Conservation (phyloP, 1,139 yeast species). For the Sugiyamaella xylanicola region DNA sequence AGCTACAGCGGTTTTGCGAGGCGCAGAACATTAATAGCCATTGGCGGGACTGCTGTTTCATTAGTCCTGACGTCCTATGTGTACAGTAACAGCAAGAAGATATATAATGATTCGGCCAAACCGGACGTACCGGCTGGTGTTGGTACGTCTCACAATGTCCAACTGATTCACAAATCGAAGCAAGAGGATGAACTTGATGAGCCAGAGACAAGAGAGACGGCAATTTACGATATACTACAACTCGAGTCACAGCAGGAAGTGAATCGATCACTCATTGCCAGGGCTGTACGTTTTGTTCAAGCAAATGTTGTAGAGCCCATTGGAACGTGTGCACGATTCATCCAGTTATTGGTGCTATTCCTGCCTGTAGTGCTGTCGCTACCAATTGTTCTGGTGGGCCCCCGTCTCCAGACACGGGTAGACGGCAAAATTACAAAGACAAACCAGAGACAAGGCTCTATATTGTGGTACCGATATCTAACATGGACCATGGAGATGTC, state of each 20-base stretch:
- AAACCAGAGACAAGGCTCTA: constrained; percentile 59
- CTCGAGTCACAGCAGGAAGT: not conserved
- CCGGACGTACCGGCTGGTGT: not conserved
- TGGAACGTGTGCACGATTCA: constrained; percentile 64
- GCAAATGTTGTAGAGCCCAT: constrained; percentile 55
- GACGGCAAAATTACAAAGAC: constrained; percentile 31
- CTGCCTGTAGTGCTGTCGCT: constrained; percentile 65
- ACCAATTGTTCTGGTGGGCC: constrained; percentile 70
- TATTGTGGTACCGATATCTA: constrained; percentile 69
- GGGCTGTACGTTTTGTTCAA: not conserved
- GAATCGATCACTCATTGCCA: not conserved
- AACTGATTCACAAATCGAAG: not conserved
- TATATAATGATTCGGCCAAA: not conserved
- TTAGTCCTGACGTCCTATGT: not conserved
- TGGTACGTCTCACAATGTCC: not conserved
- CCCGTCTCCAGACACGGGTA: constrained; percentile 37
- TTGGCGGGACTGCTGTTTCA: not conserved
- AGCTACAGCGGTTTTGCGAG: not conserved
- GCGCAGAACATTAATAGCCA: not conserved
- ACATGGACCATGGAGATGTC: constrained; percentile 76
- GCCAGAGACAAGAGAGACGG: constrained; percentile 18
- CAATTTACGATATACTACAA: constrained; percentile 8
- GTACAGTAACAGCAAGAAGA: not conserved
- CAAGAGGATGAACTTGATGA: not conserved
- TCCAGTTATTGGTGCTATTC: constrained; percentile 67